A percentile compares a stretch with the other conserved stretches of the same genome.
Conservation (phyloP, 176 grass and related monocot genomes). For the Coix lacrymajobi region DNA sequence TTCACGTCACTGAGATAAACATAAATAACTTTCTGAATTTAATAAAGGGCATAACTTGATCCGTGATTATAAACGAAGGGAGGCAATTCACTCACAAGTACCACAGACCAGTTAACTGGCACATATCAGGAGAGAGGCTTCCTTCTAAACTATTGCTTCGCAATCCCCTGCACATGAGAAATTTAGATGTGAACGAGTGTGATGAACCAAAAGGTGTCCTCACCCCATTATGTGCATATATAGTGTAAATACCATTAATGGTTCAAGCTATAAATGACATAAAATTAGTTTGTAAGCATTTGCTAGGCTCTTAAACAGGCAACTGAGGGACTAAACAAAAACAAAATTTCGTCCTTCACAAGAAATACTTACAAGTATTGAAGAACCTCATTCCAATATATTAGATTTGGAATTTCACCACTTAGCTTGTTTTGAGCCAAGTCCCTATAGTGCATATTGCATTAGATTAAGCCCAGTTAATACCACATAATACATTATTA, state of each 20-base stretch:
- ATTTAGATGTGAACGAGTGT: conserved; percentile 12
- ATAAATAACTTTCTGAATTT: conserved; percentile 1
- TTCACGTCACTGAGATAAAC: conserved; percentile 70
- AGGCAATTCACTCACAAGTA: conserved; percentile 72
- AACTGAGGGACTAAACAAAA: background rate
- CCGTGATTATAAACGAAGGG: background rate
- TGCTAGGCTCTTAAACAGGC: background rate
- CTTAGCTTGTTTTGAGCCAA: conserved; percentile 88
- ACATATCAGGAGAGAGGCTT: conserved; percentile 76
- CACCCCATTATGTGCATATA: background rate
- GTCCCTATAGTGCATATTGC: conserved; percentile 48
- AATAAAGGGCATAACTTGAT: background rate
- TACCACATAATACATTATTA: background rate
- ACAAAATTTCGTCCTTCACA: background rate
- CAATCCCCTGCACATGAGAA: conserved; percentile 56
- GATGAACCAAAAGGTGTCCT: background rate
- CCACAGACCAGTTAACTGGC: conserved; percentile 95
- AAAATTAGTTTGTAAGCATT: conserved; percentile 7
- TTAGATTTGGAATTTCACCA: conserved; percentile 85
- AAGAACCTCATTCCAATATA: conserved; percentile 98
- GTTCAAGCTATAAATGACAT: background rate
- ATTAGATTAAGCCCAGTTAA: background rate
- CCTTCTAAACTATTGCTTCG: conserved; percentile 86
- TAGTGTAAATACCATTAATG: background rate
- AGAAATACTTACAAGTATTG: conserved; percentile 73